Conservation (phyloP, 2,329 filamentous ascomycete species). For the Aspergillus glaucus region DNA sequence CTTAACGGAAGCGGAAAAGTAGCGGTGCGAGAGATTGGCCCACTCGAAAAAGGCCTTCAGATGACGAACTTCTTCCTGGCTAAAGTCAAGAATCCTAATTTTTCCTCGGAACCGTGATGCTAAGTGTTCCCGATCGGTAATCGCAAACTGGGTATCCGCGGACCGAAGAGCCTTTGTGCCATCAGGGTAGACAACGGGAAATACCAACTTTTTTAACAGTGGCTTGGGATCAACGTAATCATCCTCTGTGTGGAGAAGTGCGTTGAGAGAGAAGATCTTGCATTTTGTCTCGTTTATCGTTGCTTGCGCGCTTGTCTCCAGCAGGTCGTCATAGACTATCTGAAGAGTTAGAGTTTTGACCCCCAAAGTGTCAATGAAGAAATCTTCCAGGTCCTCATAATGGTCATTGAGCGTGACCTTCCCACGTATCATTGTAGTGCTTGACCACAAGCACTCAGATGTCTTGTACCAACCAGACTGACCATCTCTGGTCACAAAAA, state of each 20-base stretch:
- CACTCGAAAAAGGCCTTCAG: no score
- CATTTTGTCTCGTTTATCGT: constrained; percentile 3
- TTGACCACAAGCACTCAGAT: constrained; percentile 6
- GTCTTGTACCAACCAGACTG: not conserved
- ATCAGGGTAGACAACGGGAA: constrained; percentile 3
- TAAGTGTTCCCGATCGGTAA: constrained; percentile 6
- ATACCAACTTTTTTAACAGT: not conserved
- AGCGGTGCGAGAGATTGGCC: no score
- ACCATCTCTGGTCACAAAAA: not conserved
- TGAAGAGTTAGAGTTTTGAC: constrained; percentile 6
- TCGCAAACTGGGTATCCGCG: constrained; percentile 1
- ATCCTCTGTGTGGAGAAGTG: constrained; percentile 1
- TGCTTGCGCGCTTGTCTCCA: not conserved
- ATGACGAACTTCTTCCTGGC: not conserved
- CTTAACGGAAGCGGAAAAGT: no score
- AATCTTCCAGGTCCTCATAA: constrained; percentile 1
- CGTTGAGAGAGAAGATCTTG: constrained; percentile 5
- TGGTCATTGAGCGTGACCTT: constrained; percentile 4
- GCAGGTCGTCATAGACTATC: constrained; percentile 5
- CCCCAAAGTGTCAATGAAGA: constrained; percentile 4
- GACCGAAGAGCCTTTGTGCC: constrained; percentile 1
- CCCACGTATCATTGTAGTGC: constrained; percentile 3
- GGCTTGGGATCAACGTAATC: not conserved
- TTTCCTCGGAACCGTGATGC: not conserved
- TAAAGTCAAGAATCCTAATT: constrained; percentile 5